These are phyloP conservation scores for Cardamine resedifolia DNA, from an alignment of 345 rosid species.

Conservation along the genomic window DNA sequence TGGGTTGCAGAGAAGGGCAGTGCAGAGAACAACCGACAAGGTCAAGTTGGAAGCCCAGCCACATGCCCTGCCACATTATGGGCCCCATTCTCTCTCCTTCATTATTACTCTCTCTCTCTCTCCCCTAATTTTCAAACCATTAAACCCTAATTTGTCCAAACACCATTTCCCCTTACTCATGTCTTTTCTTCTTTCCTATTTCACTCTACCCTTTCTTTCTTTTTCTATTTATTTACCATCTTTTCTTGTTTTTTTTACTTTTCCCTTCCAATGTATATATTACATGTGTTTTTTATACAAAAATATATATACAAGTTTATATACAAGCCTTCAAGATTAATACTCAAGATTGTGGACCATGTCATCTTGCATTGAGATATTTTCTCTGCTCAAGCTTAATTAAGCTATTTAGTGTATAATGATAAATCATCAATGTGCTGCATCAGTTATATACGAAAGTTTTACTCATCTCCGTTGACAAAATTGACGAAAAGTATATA, in stretches of 20 bases:
- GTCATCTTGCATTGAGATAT: not conserved
- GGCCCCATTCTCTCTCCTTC: conserved; percentile 53
- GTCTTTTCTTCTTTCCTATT: conserved; percentile 33
- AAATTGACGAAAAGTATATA: not conserved
- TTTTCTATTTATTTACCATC: too few relatives aligned
- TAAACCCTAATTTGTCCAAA: conserved; percentile 40
- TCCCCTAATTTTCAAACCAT: conserved; percentile 29
- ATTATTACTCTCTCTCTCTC: conserved; percentile 52
- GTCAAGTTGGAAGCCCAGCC: conserved; percentile 94
- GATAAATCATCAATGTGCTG: not conserved
- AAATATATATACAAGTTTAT: not conserved
- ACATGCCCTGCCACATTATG: conserved; percentile 87
- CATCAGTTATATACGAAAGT: not conserved
- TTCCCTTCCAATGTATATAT: not conserved
- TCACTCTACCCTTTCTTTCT: not conserved
- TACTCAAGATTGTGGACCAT: conserved; percentile 16
- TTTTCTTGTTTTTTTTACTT: not conserved
- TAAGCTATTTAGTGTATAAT: not conserved
- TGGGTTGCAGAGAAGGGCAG: conserved; percentile 35
- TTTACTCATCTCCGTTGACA: too few relatives aligned
- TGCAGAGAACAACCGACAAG: conserved; percentile 81
- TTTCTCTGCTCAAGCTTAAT: not conserved
- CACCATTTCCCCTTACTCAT: conserved; percentile 20
- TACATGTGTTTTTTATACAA: not conserved
- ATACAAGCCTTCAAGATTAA: conserved; percentile 15